Conservation (phyloP, 768 basidiomycete species). For the Xerocomus potaroensis region DNA sequence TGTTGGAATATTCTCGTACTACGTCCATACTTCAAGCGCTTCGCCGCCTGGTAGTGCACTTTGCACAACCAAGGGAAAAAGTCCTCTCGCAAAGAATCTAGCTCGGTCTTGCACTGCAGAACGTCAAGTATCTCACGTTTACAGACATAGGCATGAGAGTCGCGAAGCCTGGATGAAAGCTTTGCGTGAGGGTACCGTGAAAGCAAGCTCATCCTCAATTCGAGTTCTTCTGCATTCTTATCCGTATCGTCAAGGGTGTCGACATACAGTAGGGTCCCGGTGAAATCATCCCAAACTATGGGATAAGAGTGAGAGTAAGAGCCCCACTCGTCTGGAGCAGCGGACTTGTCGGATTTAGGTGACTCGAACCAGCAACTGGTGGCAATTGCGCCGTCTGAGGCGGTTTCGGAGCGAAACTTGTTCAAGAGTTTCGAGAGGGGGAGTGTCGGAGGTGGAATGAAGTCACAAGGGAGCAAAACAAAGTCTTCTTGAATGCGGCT, state of each 20-base stretch:
- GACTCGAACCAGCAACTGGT: conserved; percentile 64
- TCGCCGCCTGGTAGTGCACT: conserved; percentile 66
- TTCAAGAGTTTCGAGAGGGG: conserved; percentile 68
- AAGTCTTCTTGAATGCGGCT: conserved; percentile 79
- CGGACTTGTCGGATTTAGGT: conserved; percentile 48
- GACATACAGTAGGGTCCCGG: conserved; percentile 66
- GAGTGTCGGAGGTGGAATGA: conserved; percentile 74
- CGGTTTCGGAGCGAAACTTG: conserved; percentile 72
- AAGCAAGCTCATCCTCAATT: conserved; percentile 71
- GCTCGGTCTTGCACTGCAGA: conserved; percentile 59
- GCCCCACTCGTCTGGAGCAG: conserved; percentile 66
- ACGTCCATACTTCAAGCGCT: conserved; percentile 54
- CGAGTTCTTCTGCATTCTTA: conserved; percentile 63
- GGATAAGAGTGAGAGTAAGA: conserved; percentile 39
- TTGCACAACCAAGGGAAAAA: conserved; percentile 93
- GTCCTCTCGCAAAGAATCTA: conserved; percentile 85
- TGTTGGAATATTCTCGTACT: conserved; percentile 34
- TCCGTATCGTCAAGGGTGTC: conserved; percentile 69
- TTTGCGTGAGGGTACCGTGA: conserved; percentile 71
- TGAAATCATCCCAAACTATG: conserved; percentile 64
- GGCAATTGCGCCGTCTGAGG: conserved; percentile 58
- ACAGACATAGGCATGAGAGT: conserved; percentile 92
- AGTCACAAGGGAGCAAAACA: conserved; percentile 87
- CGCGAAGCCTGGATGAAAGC: conserved; percentile 64
- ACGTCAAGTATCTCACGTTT: conserved; percentile 67